phyloP scores from a whole-genome alignment of 2,329 filamentous ascomycete species.

The Microdochium trichocladiopsis region DNA sequence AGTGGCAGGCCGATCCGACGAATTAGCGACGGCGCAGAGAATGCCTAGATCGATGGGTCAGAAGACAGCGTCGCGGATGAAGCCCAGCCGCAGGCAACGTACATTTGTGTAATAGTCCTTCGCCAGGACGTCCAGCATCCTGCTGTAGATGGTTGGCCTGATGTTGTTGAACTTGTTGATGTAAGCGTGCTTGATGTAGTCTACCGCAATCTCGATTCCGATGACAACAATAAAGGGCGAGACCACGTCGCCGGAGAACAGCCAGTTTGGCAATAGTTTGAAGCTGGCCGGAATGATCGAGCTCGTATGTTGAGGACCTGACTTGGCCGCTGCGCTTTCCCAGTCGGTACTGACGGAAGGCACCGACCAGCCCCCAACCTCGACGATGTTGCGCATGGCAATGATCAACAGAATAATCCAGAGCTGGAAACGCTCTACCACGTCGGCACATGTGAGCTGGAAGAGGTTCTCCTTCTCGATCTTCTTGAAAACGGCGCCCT shows the following conservation, averaged over 20 bases:
- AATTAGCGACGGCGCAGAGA: constrained; percentile 82
- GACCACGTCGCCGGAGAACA: constrained; percentile 73
- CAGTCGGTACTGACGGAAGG: constrained; percentile 44
- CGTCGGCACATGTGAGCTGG: constrained; percentile 90
- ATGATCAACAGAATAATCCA: constrained; percentile 98
- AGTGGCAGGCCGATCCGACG: constrained; percentile 85
- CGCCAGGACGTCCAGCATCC: constrained; percentile 86
- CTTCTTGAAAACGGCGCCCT: constrained; percentile 96
- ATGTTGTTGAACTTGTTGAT: constrained; percentile 99
- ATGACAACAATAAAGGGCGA: constrained; percentile 91
- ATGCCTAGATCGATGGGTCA: constrained; percentile 51
- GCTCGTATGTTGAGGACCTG: constrained; percentile 55
- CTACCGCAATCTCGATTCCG: constrained; percentile 92
- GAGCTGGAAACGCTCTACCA: constrained; percentile 94
- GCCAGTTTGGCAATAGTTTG: constrained; percentile 76
- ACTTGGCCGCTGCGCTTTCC: constrained; percentile 39
- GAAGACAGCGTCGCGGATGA: neutral
- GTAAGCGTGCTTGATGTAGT: constrained; percentile 95
- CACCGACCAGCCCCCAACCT: constrained; percentile 77
- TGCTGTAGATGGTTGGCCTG: constrained; percentile 80
- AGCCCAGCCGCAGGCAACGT: constrained; percentile 19
- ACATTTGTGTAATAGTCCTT: constrained; percentile 98
- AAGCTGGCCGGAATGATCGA: constrained; percentile 87
- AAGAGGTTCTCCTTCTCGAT: constrained; percentile 98
- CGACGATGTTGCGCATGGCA: constrained; percentile 89